Conservation (phyloP, 2,329 filamentous ascomycete species). For the Diaporthe batatas region DNA sequence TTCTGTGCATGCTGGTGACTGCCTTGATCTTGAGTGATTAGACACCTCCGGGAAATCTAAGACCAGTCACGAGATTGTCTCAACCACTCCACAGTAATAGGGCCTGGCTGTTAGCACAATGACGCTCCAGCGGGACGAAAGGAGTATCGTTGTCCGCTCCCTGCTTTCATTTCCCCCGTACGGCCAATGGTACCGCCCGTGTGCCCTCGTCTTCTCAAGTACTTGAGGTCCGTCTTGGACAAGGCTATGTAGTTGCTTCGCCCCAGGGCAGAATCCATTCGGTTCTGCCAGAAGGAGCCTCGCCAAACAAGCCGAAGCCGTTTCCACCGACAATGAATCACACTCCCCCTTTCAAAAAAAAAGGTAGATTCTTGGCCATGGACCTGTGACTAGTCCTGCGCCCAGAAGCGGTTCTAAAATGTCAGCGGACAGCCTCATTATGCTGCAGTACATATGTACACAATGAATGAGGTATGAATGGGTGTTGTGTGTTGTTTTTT, state of each 20-base stretch:
- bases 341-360: neutral
- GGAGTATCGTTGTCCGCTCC: neutral
- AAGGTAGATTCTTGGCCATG: neutral
- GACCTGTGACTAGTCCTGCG: too few relatives aligned
- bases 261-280: too few relatives aligned
- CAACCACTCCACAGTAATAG: neutral
- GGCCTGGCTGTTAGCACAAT: neutral
- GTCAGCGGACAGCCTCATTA: neutral
- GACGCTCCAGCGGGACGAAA: neutral
- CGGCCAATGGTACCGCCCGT: neutral
- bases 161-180: neutral
- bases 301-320: neutral
- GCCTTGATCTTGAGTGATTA: neutral
- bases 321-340: too few relatives aligned
- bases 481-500: constrained; percentile 1
- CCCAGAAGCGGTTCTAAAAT: neutral
- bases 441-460: neutral
- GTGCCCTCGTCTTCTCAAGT: neutral
- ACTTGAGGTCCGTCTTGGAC: neutral
- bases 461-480: neutral
- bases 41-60: neutral
- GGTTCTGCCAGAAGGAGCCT: neutral
- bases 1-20: neutral
- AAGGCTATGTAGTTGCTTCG: neutral
- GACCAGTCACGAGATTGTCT: constrained; percentile 1